Base-by-base conservation (phyloP, 192 early-diverging fungal species). In the Linnemannia schmuckeri region DNA sequence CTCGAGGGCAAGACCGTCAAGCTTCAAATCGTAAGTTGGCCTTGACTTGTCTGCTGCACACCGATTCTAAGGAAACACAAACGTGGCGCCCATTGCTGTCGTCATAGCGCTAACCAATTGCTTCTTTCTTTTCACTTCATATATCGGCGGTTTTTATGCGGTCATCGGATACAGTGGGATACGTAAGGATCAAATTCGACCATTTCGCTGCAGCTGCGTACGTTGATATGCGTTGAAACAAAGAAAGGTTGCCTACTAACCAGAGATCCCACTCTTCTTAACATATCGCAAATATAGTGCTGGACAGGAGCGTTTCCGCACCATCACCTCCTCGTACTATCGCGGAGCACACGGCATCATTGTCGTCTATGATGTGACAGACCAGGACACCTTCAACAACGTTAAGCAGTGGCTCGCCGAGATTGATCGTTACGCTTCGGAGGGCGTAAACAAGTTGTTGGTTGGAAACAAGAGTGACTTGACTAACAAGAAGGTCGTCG, bases 381-480 rank as follows among this genome's bases (percentile, higher is more conserved):
- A 99, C 88, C 93, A 93, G 87, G 97, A 99, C 69, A 96, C 98
- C 46, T 99, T 98, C 88, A 91, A 89, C 83, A 98, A 99, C 88
- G 97, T 99, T 61, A 97, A 98, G 92, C 97, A 97, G 89, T 99
- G 98, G 98, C 91, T 99, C 77, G 96, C 97, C 88, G 98, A 99
- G 88, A 99, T 99, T 89, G 98, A 99, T 90, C 94, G 97, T 78
- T 99, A 99, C 88, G 98, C 97, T 44, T 94, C 93, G 71, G 98
- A 99, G 90, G 97, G 97, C 49, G 98, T 99, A 75, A 98, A 98
- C 95, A 99, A 99, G 92, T 90, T 99, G 76, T 88, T 99, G 61
- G 98, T 99, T 68, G 98, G 98, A 74, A 99, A 99, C 93, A 99
- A 99, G 96, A 95, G 94, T 83, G 98, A 99, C 91, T 92, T 99